Base-by-base conservation (phyloP, 2,329 filamentous ascomycete species). In the Cladorrhinum sp. region DNA sequence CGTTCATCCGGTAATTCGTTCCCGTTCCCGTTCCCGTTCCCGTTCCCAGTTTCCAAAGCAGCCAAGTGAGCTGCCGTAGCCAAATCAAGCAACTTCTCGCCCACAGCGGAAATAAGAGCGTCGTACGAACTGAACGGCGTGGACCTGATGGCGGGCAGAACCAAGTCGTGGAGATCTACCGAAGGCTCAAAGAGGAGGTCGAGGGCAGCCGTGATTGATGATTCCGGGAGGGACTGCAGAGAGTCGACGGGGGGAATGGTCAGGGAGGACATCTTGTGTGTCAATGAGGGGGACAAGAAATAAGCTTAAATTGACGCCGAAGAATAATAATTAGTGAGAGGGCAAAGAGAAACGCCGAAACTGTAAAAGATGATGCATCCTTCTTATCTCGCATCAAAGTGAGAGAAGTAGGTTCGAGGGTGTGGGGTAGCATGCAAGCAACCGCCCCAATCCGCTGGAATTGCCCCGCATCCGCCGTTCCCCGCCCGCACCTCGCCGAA, bases 111-210 rank as follows among this genome's bases (percentile, higher is more conserved):
- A 69, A 96, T 88, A 6, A 96, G 80, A 36, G 85, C 80, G 7
- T 79, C 65, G 74, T 96, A 97, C 24, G 86, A 87, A 1, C 77
- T 68, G 73, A 91, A 93, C 1, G 78, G 73, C 9, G 69, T 68
- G 1, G 73, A 69, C 46, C 79, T 79, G n/a, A 96, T 79, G 2
- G 88, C 76, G 1, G 90, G 89, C 5, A 91, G 73, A 16, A 90
- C 84, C 14, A 95, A 80, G 12, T 82, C 79, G 73, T 94, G 91
- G 1, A 97, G 85, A 55, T 87, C 84, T 0, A 83, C 78, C 58
- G 88, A 92, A 16, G 91, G 90, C 73, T 97, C 93, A 75, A 97
- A 96, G 62, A 96, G 86, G 2, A 87, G 81, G 75, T 96, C 90
- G 54, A 96, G 83, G 55, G 87, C 78, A 3, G 75, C 70, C 39